phyloP scores from a whole-genome alignment of 2,329 filamentous ascomycete species.

The Paracoccidioides brasiliensis region DNA sequence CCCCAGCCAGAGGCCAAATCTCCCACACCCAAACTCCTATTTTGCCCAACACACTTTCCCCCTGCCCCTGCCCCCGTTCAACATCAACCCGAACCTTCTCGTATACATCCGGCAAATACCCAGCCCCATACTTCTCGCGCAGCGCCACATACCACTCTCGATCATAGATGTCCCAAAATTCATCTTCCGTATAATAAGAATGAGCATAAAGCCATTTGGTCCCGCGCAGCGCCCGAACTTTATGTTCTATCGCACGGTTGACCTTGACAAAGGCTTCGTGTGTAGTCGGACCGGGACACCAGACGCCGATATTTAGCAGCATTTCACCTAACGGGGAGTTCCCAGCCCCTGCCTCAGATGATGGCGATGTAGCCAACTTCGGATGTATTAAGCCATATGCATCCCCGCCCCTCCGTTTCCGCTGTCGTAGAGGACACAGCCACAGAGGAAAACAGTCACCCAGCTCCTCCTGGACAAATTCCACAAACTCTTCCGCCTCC shows the following conservation, averaged over 20 bases:
- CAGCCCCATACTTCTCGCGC: slow-evolving; percentile 28
- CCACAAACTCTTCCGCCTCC: slow-evolving; percentile 37
- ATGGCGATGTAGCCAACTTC: not conserved
- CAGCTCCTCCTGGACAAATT: slow-evolving; percentile 29
- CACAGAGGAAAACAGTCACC: slow-evolving; percentile 44
- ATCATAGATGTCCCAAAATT: slow-evolving; percentile 34
- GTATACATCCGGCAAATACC: slow-evolving; percentile 23
- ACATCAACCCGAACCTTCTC: slow-evolving; percentile 20
- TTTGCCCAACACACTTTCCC: not conserved
- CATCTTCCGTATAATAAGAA: slow-evolving; percentile 58
- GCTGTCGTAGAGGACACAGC: slow-evolving; percentile 31
- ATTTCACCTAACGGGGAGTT: not conserved
- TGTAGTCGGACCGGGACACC: slow-evolving; percentile 56
- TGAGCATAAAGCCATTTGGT: slow-evolving; percentile 84
- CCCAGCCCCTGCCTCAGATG: not conserved
- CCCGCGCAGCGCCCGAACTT: slow-evolving; percentile 55
- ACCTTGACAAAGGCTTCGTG: slow-evolving; percentile 48
- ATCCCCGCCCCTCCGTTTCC: not conserved
- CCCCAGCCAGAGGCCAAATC: not conserved
- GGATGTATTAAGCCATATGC: not conserved
- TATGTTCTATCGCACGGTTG: slow-evolving; percentile 59
- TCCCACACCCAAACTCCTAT: not conserved
- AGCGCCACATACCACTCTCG: slow-evolving; percentile 25
- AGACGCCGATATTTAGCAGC: slow-evolving; percentile 49
- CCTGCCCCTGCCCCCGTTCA: not conserved